Base-by-base conservation (phyloP, 352 stramenopile genomes). In the Pythium monospermum region DNA sequence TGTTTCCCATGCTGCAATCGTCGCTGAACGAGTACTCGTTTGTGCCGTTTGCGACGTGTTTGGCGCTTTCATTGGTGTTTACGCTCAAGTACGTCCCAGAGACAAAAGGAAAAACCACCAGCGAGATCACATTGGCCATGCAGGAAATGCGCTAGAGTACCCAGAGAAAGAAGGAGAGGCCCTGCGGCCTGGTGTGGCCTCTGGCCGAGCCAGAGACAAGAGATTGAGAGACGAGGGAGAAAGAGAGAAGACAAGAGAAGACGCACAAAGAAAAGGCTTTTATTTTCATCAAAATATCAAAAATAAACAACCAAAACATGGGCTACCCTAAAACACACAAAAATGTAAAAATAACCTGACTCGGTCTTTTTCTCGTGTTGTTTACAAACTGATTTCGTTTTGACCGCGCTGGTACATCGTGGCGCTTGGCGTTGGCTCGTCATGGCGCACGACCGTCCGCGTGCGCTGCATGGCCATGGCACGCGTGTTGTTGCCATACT, bases 1-100 rank as follows among this genome's bases (percentile, higher is more conserved):
- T 83, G 25, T 98, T 97, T 62, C 91, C 88, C 6, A 84, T 73
- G 53, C 66, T 96, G n/a, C 78, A 95, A 52, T 50, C 67, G 33
- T 69, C 71, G 28, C 63, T 97, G 33, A 78, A 80, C 40, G 52
- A 81, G 15, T 89, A 74, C 64, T 83, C 71, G 28, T 96, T 96
- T 56, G 65, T 80, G 38, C 87, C 87, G 4, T 96, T 96, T 70
- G 82, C 68, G 15, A 45, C 70, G 30, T 75, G 87, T 25, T 69
- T 96, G 28, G 52, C 80, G 13, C 28, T 80, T 5, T 38, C 68
- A 33, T 73, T 78, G 28, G 49, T 76, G 21, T 96, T 90, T 66
- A 59, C 69, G 21, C 53, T 83, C 25, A 69, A 72, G 38, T 76
- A 75, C 42, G 63, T 96, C 26, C 85, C 87, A 7, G 87, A 96